Evolutionary conservation across 495 filamentous ascomycete genomes (phyloP).

Genomic region (Hyaloscypha variabilis): DNA sequence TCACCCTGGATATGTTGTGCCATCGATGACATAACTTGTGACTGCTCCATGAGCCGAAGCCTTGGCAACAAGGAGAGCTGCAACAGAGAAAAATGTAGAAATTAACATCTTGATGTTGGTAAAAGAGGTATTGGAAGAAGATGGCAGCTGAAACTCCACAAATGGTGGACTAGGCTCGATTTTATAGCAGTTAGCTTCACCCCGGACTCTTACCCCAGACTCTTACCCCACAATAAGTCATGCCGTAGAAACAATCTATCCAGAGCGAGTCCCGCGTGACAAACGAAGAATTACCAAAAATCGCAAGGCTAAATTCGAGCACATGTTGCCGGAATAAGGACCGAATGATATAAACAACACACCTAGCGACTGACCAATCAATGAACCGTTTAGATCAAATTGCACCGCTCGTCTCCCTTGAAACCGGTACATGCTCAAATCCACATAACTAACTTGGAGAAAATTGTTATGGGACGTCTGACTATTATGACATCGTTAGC

Average conservation of each 20-base stretch:
- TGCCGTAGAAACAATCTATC: conserved; percentile 7
- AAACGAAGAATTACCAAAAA: background rate
- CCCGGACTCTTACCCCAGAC: too few species aligned
- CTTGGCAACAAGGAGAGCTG: conserved; percentile 34
- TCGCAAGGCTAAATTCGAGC: conserved; percentile 4
- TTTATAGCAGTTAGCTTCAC: background rate
- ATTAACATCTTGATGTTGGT: conserved; percentile 35
- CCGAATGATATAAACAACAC: conserved; percentile 16
- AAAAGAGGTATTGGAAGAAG: background rate
- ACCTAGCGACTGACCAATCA: conserved; percentile 10
- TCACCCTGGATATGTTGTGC: conserved; percentile 50
- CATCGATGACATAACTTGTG: conserved; percentile 56
- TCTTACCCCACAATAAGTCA: conserved; percentile 19
- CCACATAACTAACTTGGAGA: background rate
- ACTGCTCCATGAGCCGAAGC: conserved; percentile 59
- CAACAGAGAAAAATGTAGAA: conserved; percentile 17
- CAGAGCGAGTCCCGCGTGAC: background rate
- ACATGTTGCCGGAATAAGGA: conserved; percentile 18
- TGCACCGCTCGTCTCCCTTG: conserved; percentile 3
- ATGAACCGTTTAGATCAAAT: conserved; percentile 3
- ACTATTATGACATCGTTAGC: too few species aligned
- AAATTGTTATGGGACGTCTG: background rate
- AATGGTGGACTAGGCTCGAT: background rate
- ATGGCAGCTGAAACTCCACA: background rate
- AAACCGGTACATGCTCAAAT: background rate